A percentile compares a stretch with the other conserved stretches of the same genome.
These are phyloP conservation scores for Petunia axillaris DNA, from an alignment of 257 asterid genomes.

Conservation along the genomic window DNA sequence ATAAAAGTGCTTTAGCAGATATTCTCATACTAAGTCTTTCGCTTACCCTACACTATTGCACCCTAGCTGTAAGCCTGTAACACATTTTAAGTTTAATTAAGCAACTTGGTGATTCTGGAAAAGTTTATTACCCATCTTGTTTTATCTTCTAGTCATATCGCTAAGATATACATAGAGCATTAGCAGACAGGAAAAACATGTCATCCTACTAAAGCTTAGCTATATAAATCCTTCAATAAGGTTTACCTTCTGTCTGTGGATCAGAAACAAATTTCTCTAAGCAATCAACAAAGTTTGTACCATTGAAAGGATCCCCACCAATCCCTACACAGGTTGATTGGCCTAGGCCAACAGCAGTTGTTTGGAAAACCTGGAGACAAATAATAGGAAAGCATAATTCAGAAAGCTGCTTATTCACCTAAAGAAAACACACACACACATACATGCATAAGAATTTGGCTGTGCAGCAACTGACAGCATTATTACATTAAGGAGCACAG, in stretches of 20 bases:
- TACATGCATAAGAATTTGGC: not conserved
- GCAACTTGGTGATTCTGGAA: not conserved
- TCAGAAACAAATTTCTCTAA: slow-evolving; percentile 81
- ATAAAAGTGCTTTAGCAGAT: slow-evolving; percentile 1
- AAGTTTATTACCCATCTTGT: not conserved
- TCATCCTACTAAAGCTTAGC: not conserved
- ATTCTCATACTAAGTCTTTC: not conserved
- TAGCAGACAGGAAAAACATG: not conserved
- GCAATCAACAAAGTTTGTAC: slow-evolving; percentile 97
- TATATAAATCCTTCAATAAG: not conserved
- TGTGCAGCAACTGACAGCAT: not conserved
- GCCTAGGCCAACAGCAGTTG: slow-evolving; percentile 97
- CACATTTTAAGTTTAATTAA: not conserved
- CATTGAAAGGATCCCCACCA: slow-evolving; percentile 99
- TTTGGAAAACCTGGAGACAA: slow-evolving; percentile 80
- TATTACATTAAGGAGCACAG: not conserved
- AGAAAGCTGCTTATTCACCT: not conserved
- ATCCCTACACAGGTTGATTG: slow-evolving; percentile 97
- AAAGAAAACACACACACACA: not conserved
- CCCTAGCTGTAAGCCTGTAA: not conserved
- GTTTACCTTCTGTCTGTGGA: slow-evolving; percentile 94
- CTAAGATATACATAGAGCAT: not conserved
- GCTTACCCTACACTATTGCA: not conserved
- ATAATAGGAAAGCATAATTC: slow-evolving; percentile 15
- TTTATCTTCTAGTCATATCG: not conserved